Percentiles rank a stretch among this genome's conserved stretches.
Conservation (phyloP, 768 basidiomycete genomes). For the Sarcodon sp. region DNA sequence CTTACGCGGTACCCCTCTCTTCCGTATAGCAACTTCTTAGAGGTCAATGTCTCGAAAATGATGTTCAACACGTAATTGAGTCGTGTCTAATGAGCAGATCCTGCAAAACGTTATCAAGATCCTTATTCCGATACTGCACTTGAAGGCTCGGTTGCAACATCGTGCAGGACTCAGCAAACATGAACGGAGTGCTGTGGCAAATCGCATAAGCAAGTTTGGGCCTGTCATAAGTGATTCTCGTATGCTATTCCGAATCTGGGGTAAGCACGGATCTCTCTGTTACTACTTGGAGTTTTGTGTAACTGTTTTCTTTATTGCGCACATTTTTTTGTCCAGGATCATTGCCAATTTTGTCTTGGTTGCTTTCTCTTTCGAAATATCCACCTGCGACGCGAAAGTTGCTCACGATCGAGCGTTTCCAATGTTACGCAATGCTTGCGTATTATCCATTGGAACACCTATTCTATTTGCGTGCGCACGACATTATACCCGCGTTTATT, state of each 20-base stretch:
- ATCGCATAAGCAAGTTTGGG: conserved; percentile 38
- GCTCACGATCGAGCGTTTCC: conserved; percentile 67
- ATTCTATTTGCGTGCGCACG: conserved; percentile 49
- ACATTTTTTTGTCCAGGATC: conserved; percentile 31
- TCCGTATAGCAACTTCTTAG: conserved; percentile 2
- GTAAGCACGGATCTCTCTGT: conserved; percentile 26
- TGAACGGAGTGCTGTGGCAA: conserved; percentile 42
- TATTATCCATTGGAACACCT: conserved; percentile 77
- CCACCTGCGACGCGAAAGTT: conserved; percentile 59
- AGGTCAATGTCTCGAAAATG: background rate
- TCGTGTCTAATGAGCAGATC: conserved; percentile 27
- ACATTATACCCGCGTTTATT: conserved; percentile 44
- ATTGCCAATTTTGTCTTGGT: conserved; percentile 72
- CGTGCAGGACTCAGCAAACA: conserved; percentile 41
- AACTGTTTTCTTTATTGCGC: background rate
- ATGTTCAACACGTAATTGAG: background rate
- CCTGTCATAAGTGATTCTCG: conserved; percentile 52
- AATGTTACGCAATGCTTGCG: conserved; percentile 65
- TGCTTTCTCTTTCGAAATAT: conserved; percentile 59
- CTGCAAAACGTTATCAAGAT: conserved; percentile 66
- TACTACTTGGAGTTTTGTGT: background rate
- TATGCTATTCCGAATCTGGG: conserved; percentile 71
- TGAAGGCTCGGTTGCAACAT: conserved; percentile 60
- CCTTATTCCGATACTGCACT: conserved; percentile 47
- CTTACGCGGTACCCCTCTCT: conserved; percentile 1